Percentiles rank a stretch among this genome's conserved stretches.
phyloP scores from a whole-genome alignment of 1,284 basidiomycete genomes.

The Ustilago loliicola region DNA sequence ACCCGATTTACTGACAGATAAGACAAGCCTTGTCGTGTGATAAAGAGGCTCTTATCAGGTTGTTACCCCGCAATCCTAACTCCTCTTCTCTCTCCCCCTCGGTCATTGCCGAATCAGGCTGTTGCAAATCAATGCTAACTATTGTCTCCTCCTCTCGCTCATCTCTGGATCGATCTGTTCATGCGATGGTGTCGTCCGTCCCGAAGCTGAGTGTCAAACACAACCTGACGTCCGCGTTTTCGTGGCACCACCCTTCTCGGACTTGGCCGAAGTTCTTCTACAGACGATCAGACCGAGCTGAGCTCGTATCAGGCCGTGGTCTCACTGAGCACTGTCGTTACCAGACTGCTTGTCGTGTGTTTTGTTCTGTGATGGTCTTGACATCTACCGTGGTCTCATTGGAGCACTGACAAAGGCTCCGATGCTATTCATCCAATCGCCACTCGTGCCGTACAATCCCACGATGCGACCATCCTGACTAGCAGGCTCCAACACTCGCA shows the following conservation, averaged over 20 bases:
- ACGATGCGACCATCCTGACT: constrained; percentile 27
- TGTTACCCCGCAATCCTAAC: constrained; percentile 33
- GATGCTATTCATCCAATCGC: constrained; percentile 42
- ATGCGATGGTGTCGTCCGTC: constrained; percentile 1
- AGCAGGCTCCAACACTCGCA: constrained; percentile 38
- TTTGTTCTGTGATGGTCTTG: neutral
- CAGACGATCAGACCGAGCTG: neutral
- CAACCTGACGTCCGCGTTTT: neutral
- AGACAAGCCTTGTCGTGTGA: neutral
- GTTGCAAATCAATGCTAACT: neutral
- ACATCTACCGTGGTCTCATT: neutral
- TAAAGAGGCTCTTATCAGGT: constrained; percentile 15
- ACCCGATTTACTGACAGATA: neutral
- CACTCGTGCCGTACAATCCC: constrained; percentile 36
- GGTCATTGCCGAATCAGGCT: neutral
- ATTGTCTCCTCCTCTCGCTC: neutral
- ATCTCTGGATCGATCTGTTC: neutral
- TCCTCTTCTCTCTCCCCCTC: neutral
- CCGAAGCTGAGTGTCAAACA: neutral
- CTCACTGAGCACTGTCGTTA: neutral
- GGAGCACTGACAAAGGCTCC: constrained; percentile 18
- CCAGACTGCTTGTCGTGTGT: too few species aligned
- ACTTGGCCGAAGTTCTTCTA: neutral
- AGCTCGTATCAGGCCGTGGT: constrained; percentile 1
- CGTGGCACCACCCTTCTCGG: neutral